Conservation (phyloP, 1,139 yeast genomes). For the Taphrina pruni region DNA sequence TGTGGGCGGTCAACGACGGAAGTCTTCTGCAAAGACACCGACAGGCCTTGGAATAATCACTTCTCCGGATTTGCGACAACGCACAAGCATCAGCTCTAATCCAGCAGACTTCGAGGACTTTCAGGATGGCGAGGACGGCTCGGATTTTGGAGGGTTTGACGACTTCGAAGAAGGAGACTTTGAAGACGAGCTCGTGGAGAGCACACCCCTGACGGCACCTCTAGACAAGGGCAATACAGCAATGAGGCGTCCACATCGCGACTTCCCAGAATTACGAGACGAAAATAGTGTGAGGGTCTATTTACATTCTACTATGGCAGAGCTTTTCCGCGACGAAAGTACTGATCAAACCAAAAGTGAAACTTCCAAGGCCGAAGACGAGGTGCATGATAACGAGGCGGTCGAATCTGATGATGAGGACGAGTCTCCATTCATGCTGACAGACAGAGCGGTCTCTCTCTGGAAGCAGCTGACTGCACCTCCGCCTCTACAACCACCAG, state of each 20-base stretch:
- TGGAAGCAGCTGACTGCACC: conserved; percentile 54
- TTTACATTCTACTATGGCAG: neutral
- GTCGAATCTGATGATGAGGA: conserved; percentile 32
- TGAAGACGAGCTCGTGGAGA: neutral
- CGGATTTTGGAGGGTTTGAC: conserved; percentile 42
- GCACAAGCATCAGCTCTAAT: conserved; percentile 24
- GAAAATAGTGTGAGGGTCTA: neutral
- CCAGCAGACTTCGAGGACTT: conserved; percentile 26
- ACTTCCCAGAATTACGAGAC: neutral
- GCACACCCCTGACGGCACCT: neutral
- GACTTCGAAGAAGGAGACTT: conserved; percentile 41
- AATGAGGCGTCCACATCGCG: neutral
- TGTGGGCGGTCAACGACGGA: conserved; percentile 13
- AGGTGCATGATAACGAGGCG: neutral
- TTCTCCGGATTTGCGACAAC: conserved; percentile 18
- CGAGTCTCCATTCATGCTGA: conserved; percentile 35
- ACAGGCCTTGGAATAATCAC: neutral
- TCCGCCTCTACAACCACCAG: conserved; percentile 61
- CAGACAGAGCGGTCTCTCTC: conserved; percentile 42
- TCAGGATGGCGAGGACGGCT: conserved; percentile 37
- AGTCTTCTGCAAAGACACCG: conserved; percentile 1
- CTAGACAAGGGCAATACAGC: neutral
- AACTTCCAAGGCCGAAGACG: neutral
- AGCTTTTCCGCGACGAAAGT: neutral
- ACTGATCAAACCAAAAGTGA: neutral